Evolutionary conservation across 495 filamentous ascomycete species (phyloP), one percentile per base, ranked within the genome.

Genomic region (Penicillium parvum): DNA sequence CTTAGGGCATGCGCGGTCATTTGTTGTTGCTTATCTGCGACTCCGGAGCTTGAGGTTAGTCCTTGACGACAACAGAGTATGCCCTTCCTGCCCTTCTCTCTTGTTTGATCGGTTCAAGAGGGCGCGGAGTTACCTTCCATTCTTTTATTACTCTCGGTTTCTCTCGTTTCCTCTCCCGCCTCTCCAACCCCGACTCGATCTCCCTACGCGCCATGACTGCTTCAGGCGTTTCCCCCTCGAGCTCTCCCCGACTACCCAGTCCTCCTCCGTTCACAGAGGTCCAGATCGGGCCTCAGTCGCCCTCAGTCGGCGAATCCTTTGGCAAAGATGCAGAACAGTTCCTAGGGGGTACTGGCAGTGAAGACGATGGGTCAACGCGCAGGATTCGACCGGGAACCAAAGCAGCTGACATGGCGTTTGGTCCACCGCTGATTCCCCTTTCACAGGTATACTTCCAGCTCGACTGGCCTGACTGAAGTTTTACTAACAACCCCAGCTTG

Each of bases 371-470:
- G 69, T 75, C 88, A 17, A 82, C 77, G 38, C 76, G 92, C 49
- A 79, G 92, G 52, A 95, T 98, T 63, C 83, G 92, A 16, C 91
- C 92, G 3, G 92, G 92, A 33, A 95, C 90, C 25, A 90, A 84
- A 65, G 79, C 89, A 6, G 82, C 75, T 47, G 87, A 97, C 54
- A 96, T 98, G 86, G 82, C 85, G 23, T 83, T 84, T 42, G 94
- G 94, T 1, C 91, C 90, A 40, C 91, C 94, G 16, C 69, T 96
- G 36, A 76, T 96, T 29, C 84, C 89, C 14, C 71, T 97, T 37
- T 74, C 77, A 29, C 87, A 96, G 72, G 88, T 94, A 57, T 50
- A 75, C n/a, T 53, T 32, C 37, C 40, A 45, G 37, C 38, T 21
- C 28, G 19, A 18, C 20, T 21, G 16, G 3, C 6, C 5, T n/a